Evolutionary conservation across 2,329 filamentous ascomycete species (phyloP), one percentile per base, ranked within the genome.

Genomic region (Truncatella angustata): DNA sequence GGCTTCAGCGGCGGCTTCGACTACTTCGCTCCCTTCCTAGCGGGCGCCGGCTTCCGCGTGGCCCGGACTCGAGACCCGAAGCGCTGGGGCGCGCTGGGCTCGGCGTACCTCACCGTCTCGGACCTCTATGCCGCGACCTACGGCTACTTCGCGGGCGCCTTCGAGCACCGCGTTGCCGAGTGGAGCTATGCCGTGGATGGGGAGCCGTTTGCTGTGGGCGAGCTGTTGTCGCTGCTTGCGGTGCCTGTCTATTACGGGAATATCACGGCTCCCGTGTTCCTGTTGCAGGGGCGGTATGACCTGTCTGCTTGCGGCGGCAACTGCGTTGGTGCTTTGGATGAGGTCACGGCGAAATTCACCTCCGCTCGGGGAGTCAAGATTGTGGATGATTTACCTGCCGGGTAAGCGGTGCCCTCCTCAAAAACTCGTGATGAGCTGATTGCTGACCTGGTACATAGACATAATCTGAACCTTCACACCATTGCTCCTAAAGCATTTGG

Each of bases 251-350:
- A 48, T 3, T 66, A 60, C 20, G 50, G 3, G 1, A 52, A 54
- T 16, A 52, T 66, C 12, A 58, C 54, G 14, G 61, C 59, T n/a
- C 55, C 64, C 0, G 61, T 64, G 7, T 50, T 63, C 14, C 37
- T 65, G 4, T 34, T 66, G 5, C 64, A 67, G 50, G 64, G 63
- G 7, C 54, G 56, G 23, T 66, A 57, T 37, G 64, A 66, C 37
- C 51, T 64, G 3, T 67, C 63, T 14, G 64, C 63, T 4, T 67
- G 64, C 47, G 63, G 63, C 2, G 64, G 63, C 2, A 56, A 66
- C 26, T 67, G 64, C 18, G 51, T 60, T 5, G 63, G 64, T 3
- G 35, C 64, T 4, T 50, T 66, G 11, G 55, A 60, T 6, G 40
- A 20, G 1, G 39, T 61, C 0, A 54, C 40, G 30, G 46, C 32